Percentiles rank a stretch among this genome's conserved stretches.
These are phyloP conservation scores for Neurospora sp. DNA, from an alignment of 495 filamentous ascomycete genomes.

Conservation along the genomic window DNA sequence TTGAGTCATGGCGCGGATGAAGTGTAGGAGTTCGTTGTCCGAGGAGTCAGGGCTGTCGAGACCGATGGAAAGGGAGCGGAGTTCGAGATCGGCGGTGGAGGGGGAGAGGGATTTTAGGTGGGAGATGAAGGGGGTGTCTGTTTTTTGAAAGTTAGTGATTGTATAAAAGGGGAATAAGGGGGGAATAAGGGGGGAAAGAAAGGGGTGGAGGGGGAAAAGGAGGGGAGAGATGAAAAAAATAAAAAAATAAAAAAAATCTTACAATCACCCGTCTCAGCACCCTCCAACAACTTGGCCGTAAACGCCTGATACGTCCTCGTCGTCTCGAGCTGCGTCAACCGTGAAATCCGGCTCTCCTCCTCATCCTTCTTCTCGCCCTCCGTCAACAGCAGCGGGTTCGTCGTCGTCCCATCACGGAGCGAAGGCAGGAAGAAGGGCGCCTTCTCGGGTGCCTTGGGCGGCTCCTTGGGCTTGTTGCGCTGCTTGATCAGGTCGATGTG, in stretches of 20 bases:
- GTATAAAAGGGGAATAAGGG: too few species aligned
- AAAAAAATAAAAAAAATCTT: slow-evolving; percentile 17
- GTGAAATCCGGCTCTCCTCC: slow-evolving; percentile 14
- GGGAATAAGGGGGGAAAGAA: too few species aligned
- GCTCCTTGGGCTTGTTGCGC: slow-evolving; percentile 89
- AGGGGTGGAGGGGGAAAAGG: background rate
- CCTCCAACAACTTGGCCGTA: slow-evolving; percentile 45
- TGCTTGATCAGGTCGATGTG: slow-evolving; percentile 83
- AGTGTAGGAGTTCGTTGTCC: slow-evolving; percentile 44
- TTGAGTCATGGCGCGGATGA: slow-evolving; percentile 64
- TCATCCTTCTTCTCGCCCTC: slow-evolving; percentile 4
- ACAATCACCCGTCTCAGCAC: slow-evolving; percentile 41
- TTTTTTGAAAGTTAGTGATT: background rate
- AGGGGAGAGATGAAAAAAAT: background rate
- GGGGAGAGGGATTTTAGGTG: slow-evolving; percentile 72
- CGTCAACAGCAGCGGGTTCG: slow-evolving; percentile 16
- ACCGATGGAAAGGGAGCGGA: slow-evolving; percentile 53
- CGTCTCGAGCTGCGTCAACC: slow-evolving; percentile 30
- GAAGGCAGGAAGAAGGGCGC: slow-evolving; percentile 94
- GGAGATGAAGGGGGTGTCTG: slow-evolving; percentile 52
- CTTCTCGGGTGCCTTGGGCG: slow-evolving; percentile 85
- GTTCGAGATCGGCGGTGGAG: slow-evolving; percentile 75
- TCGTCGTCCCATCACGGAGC: slow-evolving; percentile 27
- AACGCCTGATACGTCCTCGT: slow-evolving; percentile 43
- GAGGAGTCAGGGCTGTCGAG: too few species aligned